Evolutionary conservation across 345 rosid genomes (phyloP).

Genomic region (Hibiscus trionum): DNA sequence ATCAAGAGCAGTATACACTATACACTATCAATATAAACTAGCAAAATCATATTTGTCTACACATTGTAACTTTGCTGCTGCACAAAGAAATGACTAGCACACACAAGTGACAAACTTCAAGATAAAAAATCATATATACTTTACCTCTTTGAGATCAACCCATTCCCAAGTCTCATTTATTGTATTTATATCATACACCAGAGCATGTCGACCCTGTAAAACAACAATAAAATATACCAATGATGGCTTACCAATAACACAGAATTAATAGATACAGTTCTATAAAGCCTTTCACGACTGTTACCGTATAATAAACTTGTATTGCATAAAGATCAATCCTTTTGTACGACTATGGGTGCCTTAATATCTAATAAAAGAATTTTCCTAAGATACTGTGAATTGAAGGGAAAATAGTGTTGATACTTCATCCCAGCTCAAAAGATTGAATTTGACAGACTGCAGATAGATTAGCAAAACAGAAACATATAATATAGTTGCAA

Average conservation of each 20-base stretch:
- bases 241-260: not conserved
- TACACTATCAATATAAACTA: not conserved
- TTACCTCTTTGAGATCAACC: constrained; percentile 92
- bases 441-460: not conserved
- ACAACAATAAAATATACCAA: constrained; percentile 17
- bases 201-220: constrained; percentile 72
- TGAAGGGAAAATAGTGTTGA: not conserved
- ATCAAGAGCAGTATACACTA: not conserved
- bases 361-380: not conserved
- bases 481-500: not conserved
- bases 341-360: not conserved
- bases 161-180: constrained; percentile 85
- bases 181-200: constrained; percentile 72
- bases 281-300: not conserved
- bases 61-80: not conserved
- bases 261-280: not conserved
- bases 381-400: not conserved
- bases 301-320: not conserved
- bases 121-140: not conserved
- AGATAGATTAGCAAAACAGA: not conserved
- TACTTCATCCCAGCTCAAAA: not conserved
- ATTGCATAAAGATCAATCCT: not conserved
- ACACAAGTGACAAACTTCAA: not conserved
- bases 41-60: not conserved
- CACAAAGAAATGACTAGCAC: not conserved